Conservation (phyloP, 2,329 filamentous ascomycete species). For the Nemania serpens region DNA sequence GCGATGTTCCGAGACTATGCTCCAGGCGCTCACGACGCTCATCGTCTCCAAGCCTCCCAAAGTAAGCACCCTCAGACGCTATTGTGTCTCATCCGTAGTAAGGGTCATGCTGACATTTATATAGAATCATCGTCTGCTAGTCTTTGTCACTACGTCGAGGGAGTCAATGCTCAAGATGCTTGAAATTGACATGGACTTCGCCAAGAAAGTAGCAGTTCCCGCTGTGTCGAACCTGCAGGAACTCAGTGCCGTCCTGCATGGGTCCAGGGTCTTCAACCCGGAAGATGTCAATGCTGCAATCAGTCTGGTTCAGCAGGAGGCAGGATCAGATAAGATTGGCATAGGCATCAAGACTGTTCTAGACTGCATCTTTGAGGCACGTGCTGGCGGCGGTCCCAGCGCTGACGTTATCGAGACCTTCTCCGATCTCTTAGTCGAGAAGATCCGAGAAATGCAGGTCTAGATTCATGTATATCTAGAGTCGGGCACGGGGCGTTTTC, state of each 20-base stretch:
- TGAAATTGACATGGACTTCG: slow-evolving; percentile 29
- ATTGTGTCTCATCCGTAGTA: background rate
- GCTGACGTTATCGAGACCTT: slow-evolving; percentile 22
- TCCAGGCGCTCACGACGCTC: slow-evolving; percentile 28
- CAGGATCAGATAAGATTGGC: slow-evolving; percentile 21
- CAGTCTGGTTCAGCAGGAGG: slow-evolving; percentile 10
- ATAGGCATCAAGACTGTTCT: slow-evolving; percentile 28
- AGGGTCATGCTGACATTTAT: slow-evolving; percentile 11
- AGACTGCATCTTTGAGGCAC: slow-evolving; percentile 28
- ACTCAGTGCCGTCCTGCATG: slow-evolving; percentile 19
- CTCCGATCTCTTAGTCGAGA: slow-evolving; percentile 24
- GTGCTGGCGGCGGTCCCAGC: slow-evolving; percentile 20
- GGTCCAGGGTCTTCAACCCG: slow-evolving; percentile 25
- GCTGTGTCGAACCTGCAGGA: slow-evolving; percentile 19
- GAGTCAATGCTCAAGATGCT: slow-evolving; percentile 28
- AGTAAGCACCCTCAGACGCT: slow-evolving; percentile 12
- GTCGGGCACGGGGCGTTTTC: background rate
- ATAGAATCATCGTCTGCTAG: slow-evolving; percentile 27
- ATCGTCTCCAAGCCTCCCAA: slow-evolving; percentile 28
- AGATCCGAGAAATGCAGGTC: slow-evolving; percentile 24
- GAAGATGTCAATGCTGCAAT: slow-evolving; percentile 25
- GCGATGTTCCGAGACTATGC: slow-evolving; percentile 28
- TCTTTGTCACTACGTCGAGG: slow-evolving; percentile 28
- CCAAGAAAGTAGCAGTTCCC: slow-evolving; percentile 28
- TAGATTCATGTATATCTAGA: slow-evolving; percentile 21